Percentiles rank a stretch among this genome's conserved stretches.
phyloP scores from a whole-genome alignment of 2,329 filamentous ascomycete species.

The Sporothrix phasma region DNA sequence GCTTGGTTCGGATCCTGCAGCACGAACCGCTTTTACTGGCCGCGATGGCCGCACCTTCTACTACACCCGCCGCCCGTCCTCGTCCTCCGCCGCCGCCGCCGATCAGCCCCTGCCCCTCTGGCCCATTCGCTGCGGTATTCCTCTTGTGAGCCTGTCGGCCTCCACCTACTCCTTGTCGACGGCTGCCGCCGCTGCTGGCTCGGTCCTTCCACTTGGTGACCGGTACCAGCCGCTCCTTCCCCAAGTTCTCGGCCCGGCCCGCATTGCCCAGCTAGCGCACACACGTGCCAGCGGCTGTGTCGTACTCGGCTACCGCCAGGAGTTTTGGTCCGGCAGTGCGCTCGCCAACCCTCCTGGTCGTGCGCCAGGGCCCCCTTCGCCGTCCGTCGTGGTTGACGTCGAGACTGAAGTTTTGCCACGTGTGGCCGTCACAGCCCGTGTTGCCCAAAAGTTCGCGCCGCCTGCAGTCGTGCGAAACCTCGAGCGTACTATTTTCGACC shows the following conservation, averaged over 20 bases:
- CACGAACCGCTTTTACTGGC: neutral
- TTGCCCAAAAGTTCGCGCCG: slow-evolving; percentile 18
- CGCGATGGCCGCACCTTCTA: slow-evolving; percentile 3
- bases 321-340: slow-evolving; percentile 23
- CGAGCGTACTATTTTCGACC: neutral
- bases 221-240: slow-evolving; percentile 33
- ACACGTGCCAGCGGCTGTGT: slow-evolving; percentile 31
- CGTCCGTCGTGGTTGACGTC: slow-evolving; percentile 26
- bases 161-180: slow-evolving; percentile 31
- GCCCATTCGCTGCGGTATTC: slow-evolving; percentile 21
- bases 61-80: neutral
- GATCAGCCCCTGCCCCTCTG: neutral
- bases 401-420: slow-evolving; percentile 33
- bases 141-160: slow-evolving; percentile 31
- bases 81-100: neutral
- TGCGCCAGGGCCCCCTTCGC: neutral
- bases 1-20: neutral
- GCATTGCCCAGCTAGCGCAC: slow-evolving; percentile 30
- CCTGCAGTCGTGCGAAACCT: slow-evolving; percentile 2
- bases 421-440: slow-evolving; percentile 28
- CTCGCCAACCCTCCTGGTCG: neutral
- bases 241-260: slow-evolving; percentile 28
- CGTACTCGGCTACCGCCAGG: slow-evolving; percentile 31
- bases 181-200: neutral
- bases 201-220: slow-evolving; percentile 24